phyloP scores from a whole-genome alignment of 495 filamentous ascomycete genomes.

The Penicillium longicatenatum region DNA sequence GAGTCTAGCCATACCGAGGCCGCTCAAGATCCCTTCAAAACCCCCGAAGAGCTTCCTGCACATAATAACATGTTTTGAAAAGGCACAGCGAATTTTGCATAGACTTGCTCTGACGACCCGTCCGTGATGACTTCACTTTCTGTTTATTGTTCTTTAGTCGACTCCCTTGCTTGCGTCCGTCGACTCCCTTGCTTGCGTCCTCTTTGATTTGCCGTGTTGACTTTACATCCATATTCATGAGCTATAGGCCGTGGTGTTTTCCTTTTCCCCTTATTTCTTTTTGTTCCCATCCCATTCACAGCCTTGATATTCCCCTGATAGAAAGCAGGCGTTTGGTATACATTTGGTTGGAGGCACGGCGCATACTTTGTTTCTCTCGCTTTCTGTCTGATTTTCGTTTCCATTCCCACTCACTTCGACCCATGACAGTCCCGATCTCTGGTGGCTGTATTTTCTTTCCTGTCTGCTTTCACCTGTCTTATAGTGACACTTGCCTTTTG shows the following conservation, averaged over 20 bases:
- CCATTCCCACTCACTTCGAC: slow-evolving; percentile 14
- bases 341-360: slow-evolving; percentile 36
- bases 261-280: slow-evolving; percentile 12
- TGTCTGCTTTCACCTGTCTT: slow-evolving; percentile 19
- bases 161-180: slow-evolving; percentile 18
- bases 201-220: slow-evolving; percentile 31
- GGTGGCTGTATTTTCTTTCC: slow-evolving; percentile 9
- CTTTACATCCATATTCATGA: slow-evolving; percentile 29
- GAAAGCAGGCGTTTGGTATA: slow-evolving; percentile 50
- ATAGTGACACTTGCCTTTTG: slow-evolving; percentile 30
- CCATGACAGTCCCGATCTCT: slow-evolving; percentile 9
- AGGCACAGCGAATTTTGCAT: slow-evolving; percentile 24
- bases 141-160: slow-evolving; percentile 16
- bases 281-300: slow-evolving; percentile 20
- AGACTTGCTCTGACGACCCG: slow-evolving; percentile 35
- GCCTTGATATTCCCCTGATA: slow-evolving; percentile 48
- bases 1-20: slow-evolving; percentile 65
- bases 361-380: slow-evolving; percentile 26
- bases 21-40: slow-evolving; percentile 39
- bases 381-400: slow-evolving; percentile 15
- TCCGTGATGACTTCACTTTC: slow-evolving; percentile 33
- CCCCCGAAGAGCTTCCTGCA: slow-evolving; percentile 38
- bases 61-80: slow-evolving; percentile 35
- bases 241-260: slow-evolving; percentile 34
- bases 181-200: slow-evolving; percentile 17